phyloP scores from a whole-genome alignment of 306 rosid species.

The Chamaecrista fasciculata region DNA sequence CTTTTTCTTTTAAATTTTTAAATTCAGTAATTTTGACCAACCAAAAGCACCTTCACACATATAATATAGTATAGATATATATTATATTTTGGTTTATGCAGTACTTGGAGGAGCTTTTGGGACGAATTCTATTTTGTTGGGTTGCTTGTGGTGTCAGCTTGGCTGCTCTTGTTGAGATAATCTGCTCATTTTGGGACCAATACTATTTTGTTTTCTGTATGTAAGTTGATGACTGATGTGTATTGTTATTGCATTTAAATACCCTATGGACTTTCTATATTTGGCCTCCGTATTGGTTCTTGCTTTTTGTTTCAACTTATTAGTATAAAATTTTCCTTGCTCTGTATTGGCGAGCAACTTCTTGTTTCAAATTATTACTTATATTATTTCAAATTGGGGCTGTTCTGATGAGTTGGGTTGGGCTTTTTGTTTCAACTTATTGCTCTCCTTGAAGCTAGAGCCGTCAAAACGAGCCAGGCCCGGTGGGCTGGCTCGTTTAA shows the following conservation, averaged over 20 bases:
- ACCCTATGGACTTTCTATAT: neutral
- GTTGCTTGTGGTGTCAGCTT: slow-evolving; percentile 92
- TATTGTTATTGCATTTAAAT: neutral
- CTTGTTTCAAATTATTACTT: too few species aligned
- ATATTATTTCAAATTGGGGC: too few species aligned
- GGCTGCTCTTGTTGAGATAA: slow-evolving; percentile 87
- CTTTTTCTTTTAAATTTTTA: too few species aligned
- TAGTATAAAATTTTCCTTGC: neutral
- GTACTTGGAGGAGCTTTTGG: slow-evolving; percentile 88
- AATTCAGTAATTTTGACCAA: too few species aligned
- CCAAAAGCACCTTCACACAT: too few species aligned
- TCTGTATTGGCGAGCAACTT: neutral
- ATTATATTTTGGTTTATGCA: slow-evolving; percentile 57
- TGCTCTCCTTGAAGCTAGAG: too few species aligned
- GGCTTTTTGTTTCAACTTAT: too few species aligned
- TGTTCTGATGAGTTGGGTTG: too few species aligned
- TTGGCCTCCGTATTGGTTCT: neutral
- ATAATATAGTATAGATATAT: too few species aligned
- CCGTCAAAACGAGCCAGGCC: too few species aligned
- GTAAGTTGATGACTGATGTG: neutral
- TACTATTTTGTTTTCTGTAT: neutral
- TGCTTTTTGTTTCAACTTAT: neutral
- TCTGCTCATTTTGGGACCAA: slow-evolving; percentile 21
- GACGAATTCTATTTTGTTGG: slow-evolving; percentile 83
- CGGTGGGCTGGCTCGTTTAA: too few species aligned